Percentiles rank a stretch among this genome's conserved stretches.
phyloP scores from a whole-genome alignment of 768 basidiomycete species.

The Phallus indusiatus region DNA sequence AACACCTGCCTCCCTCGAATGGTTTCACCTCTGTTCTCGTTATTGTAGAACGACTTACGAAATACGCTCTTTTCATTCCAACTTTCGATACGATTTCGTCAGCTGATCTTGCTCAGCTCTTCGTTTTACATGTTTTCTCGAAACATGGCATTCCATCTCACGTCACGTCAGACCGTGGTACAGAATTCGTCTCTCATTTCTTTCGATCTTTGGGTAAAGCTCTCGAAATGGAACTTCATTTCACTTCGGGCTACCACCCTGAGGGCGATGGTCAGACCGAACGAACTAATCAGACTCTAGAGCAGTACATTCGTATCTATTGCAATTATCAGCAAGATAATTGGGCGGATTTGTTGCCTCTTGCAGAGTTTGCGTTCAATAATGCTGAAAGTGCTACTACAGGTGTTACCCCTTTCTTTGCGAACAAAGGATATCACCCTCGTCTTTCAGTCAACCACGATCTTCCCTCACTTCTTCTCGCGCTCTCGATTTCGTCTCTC shows the following conservation, averaged over 20 bases:
- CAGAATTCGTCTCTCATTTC: not conserved
- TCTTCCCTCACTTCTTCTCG: not conserved
- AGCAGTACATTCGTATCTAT: conserved; percentile 29
- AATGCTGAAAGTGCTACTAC: conserved; percentile 22
- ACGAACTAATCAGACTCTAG: conserved; percentile 29
- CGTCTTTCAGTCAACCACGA: conserved; percentile 6
- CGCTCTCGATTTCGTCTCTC: not conserved
- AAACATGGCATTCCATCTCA: not conserved
- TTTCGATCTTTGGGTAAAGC: not conserved
- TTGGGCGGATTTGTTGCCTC: conserved; percentile 25
- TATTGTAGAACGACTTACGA: conserved; percentile 32
- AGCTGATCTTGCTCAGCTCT: conserved; percentile 27
- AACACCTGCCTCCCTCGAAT: conserved; percentile 27
- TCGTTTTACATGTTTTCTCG: conserved; percentile 11
- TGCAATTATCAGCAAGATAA: conserved; percentile 24
- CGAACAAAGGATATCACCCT: conserved; percentile 18
- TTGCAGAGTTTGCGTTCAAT: conserved; percentile 28
- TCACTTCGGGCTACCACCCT: not conserved
- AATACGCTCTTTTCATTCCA: conserved; percentile 34
- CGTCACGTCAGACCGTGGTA: not conserved
- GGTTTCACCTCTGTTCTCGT: conserved; percentile 30
- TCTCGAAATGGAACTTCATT: not conserved
- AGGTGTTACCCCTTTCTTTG: conserved; percentile 23
- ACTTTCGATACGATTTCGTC: conserved; percentile 20
- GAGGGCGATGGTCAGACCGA: conserved; percentile 28